These are phyloP conservation scores for Verticillium alfalfae DNA, from an alignment of 2,329 filamentous ascomycete genomes.

Conservation along the genomic window DNA sequence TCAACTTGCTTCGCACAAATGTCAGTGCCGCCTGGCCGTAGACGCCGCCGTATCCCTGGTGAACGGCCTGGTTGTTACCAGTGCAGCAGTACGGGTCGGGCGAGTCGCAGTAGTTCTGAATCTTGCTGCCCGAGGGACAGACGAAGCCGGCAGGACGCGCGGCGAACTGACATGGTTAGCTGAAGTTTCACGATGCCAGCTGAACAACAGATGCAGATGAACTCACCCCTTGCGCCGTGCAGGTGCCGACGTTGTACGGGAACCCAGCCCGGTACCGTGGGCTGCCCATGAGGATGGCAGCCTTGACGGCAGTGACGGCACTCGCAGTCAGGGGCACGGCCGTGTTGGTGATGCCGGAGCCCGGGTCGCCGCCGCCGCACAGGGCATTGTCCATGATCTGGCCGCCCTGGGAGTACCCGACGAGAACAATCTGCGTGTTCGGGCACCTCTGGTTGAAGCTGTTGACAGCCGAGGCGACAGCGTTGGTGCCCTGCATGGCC, in stretches of 20 bases:
- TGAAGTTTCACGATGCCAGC: no score
- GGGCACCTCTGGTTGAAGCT: constrained; percentile 51
- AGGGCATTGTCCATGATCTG: constrained; percentile 61
- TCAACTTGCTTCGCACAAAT: constrained; percentile 43
- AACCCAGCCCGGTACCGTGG: constrained; percentile 51
- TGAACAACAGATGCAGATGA: not conserved
- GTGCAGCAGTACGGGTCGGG: constrained; percentile 59
- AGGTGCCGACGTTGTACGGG: constrained; percentile 56
- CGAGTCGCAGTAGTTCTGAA: constrained; percentile 56
- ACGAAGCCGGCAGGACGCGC: constrained; percentile 47
- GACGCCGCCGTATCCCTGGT: constrained; percentile 51
- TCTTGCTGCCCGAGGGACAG: constrained; percentile 47
- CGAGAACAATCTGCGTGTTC: constrained; percentile 49
- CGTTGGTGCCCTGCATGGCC: constrained; percentile 49
- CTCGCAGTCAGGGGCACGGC: constrained; percentile 34
- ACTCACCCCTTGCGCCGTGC: constrained; percentile 50
- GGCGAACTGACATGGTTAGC: constrained; percentile 39
- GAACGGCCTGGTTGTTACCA: constrained; percentile 45
- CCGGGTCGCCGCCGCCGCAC: constrained; percentile 51
- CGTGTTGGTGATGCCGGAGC: constrained; percentile 36
- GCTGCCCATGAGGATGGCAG: constrained; percentile 60
- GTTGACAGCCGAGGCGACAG: constrained; percentile 56
- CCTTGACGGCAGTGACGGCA: constrained; percentile 52
- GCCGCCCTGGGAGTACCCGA: constrained; percentile 60
- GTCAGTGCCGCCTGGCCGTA: constrained; percentile 54